A percentile compares a stretch with the other conserved stretches of the same genome.
Conservation (phyloP, 352 stramenopile genomes). For the Globisporangium spinosum region DNA sequence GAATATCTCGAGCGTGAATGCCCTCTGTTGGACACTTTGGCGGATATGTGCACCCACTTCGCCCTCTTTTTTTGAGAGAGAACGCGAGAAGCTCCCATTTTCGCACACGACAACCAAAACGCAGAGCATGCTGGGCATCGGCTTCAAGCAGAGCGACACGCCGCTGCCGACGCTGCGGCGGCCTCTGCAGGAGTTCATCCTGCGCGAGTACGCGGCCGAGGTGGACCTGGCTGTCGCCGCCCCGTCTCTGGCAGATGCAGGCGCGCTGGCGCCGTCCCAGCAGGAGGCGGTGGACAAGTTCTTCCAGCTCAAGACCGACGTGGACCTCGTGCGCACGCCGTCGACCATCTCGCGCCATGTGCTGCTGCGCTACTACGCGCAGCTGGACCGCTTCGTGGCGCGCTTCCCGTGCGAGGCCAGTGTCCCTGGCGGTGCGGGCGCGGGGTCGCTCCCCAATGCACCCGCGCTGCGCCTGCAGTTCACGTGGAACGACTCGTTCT, state of each 20-base stretch:
- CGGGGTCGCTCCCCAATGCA: slow-evolving; percentile 3
- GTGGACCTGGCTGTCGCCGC: not conserved
- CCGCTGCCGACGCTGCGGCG: slow-evolving; percentile 31
- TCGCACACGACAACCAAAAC: not conserved
- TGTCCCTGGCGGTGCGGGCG: slow-evolving; percentile 10
- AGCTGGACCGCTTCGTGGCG: slow-evolving; percentile 58
- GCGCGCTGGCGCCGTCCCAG: slow-evolving; percentile 19
- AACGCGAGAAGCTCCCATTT: not conserved
- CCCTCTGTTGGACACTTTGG: not conserved
- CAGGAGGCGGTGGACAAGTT: slow-evolving; percentile 42
- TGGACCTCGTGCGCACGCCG: slow-evolving; percentile 65
- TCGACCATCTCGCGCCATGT: slow-evolving; percentile 64
- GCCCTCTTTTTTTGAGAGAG: not conserved
- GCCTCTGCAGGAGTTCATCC: slow-evolving; percentile 63
- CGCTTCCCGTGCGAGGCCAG: slow-evolving; percentile 52
- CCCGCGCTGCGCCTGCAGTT: slow-evolving; percentile 60
- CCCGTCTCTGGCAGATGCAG: not conserved
- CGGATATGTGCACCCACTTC: not conserved
- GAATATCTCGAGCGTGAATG: not conserved
- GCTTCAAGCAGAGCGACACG: slow-evolving; percentile 75
- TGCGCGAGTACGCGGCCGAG: slow-evolving; percentile 57
- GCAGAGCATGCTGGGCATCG: slow-evolving; percentile 57
- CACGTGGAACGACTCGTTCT: slow-evolving; percentile 91
- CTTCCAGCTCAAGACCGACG: slow-evolving; percentile 56
- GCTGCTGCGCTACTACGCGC: slow-evolving; percentile 71